Percentiles rank a stretch among this genome's conserved stretches.
Evolutionary conservation across 352 stramenopile species (phyloP).

Genomic region (Pythium catenulatum): DNA sequence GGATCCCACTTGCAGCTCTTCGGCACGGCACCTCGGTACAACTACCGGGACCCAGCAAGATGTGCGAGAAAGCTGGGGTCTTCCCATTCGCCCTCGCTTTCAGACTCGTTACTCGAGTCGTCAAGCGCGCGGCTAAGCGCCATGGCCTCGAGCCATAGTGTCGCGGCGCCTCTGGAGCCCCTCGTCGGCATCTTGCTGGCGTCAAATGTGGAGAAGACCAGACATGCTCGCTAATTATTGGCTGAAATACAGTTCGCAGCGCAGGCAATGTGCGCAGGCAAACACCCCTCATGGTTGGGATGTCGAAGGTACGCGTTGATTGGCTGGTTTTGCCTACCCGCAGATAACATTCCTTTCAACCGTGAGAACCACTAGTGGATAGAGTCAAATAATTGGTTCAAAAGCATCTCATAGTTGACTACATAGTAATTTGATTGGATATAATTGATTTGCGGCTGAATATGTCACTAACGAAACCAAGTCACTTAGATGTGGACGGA

Average conservation of each 20-base stretch:
- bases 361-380: constrained; percentile 1
- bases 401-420: no score
- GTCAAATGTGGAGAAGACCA: no score
- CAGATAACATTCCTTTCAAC: not conserved
- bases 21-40: not conserved
- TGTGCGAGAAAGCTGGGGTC: not conserved
- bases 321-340: not conserved
- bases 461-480: no score
- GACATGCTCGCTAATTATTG: not conserved
- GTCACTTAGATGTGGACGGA: not conserved
- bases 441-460: no score
- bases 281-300: not conserved
- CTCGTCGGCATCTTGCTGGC: not conserved
- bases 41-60: not conserved
- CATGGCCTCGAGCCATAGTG: not conserved
- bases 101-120: not conserved
- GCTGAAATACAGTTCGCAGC: not conserved
- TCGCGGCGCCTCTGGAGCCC: not conserved
- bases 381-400: no score
- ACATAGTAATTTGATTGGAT: no score
- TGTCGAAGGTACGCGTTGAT: not conserved
- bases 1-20: not conserved
- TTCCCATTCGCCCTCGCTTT: not conserved
- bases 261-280: not conserved
- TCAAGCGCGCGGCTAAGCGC: not conserved